phyloP scores from a whole-genome alignment of 2,329 filamentous ascomycete species.

The Phialophora verrucosa region DNA sequence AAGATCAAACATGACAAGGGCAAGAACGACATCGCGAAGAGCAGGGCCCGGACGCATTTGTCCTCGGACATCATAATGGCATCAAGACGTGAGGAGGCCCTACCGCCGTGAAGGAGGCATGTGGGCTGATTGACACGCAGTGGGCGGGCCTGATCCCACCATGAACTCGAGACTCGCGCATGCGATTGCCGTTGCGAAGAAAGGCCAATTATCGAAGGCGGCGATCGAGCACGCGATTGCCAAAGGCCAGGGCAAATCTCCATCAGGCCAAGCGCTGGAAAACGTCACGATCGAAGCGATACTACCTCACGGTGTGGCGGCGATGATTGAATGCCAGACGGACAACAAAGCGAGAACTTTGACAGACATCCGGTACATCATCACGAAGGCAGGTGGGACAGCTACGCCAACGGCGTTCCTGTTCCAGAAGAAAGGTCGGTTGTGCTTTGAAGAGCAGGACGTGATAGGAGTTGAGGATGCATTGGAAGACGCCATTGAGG shows the following conservation, averaged over 20 bases:
- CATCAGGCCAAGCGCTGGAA: slow-evolving; percentile 74
- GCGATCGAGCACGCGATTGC: slow-evolving; percentile 85
- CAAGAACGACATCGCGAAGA: slow-evolving; percentile 77
- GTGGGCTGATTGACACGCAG: slow-evolving; percentile 50
- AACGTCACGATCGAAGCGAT: slow-evolving; percentile 53
- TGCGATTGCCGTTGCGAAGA: slow-evolving; percentile 78
- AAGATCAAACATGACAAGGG: slow-evolving; percentile 96
- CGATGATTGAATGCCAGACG: slow-evolving; percentile 77
- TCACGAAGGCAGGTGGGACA: slow-evolving; percentile 74
- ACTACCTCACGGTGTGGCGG: slow-evolving; percentile 56
- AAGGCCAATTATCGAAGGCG: slow-evolving; percentile 81
- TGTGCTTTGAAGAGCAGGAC: slow-evolving; percentile 67
- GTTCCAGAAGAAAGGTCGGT: slow-evolving; percentile 79
- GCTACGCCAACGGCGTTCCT: slow-evolving; percentile 79
- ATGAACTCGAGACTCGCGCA: slow-evolving; percentile 77
- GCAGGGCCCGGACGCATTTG: slow-evolving; percentile 69
- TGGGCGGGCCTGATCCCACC: slow-evolving; percentile 75
- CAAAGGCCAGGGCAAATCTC: slow-evolving; percentile 82
- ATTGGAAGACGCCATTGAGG: slow-evolving; percentile 81
- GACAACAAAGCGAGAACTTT: slow-evolving; percentile 77
- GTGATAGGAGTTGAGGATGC: slow-evolving; percentile 70
- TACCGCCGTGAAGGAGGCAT: background rate
- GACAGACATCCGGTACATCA: slow-evolving; percentile 71
- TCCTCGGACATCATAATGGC: slow-evolving; percentile 75
- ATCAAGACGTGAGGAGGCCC: slow-evolving; percentile 67